A percentile compares a stretch with the other conserved stretches of the same genome.
phyloP scores from a whole-genome alignment of 345 rosid genomes.

The Microthlaspi erraticum region DNA sequence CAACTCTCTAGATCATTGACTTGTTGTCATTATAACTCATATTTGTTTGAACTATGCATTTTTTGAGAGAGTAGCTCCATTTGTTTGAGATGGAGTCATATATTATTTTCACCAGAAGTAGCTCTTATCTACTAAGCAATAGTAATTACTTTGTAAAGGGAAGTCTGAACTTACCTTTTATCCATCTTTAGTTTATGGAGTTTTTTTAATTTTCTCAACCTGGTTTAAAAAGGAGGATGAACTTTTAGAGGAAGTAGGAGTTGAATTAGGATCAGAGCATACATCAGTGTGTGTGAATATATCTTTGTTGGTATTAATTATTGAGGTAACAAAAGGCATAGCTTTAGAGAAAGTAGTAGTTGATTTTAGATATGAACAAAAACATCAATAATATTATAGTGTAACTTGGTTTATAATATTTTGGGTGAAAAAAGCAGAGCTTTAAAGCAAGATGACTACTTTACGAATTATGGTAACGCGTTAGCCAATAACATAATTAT shows the following conservation, averaged over 20 bases:
- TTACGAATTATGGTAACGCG: slow-evolving; percentile 1
- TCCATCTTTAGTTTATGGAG: background rate
- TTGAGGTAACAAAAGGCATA: background rate
- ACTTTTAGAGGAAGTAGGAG: background rate
- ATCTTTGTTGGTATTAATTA: too few relatives aligned
- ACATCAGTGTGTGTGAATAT: too few relatives aligned
- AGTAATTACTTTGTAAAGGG: background rate
- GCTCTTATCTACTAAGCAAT: background rate
- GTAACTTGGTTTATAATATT: background rate
- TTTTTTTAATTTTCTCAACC: background rate
- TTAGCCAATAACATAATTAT: too few relatives aligned
- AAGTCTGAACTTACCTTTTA: slow-evolving; percentile 19
- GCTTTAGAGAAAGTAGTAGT: background rate
- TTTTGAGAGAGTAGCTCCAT: too few relatives aligned
- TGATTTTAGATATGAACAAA: slow-evolving; percentile 37
- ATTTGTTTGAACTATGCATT: too few relatives aligned
- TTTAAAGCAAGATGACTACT: slow-evolving; percentile 19
- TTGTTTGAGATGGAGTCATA: too few relatives aligned
- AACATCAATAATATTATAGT: background rate
- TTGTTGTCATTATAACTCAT: too few relatives aligned
- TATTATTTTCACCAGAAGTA: too few relatives aligned
- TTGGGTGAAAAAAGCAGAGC: slow-evolving; percentile 5
- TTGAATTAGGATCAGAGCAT: too few relatives aligned
- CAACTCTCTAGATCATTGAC: too few relatives aligned
- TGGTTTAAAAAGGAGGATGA: slow-evolving; percentile 19